A percentile compares a stretch with the other conserved stretches of the same genome.
Conservation (phyloP, 75 land plant genomes). For the Picea glauca region DNA sequence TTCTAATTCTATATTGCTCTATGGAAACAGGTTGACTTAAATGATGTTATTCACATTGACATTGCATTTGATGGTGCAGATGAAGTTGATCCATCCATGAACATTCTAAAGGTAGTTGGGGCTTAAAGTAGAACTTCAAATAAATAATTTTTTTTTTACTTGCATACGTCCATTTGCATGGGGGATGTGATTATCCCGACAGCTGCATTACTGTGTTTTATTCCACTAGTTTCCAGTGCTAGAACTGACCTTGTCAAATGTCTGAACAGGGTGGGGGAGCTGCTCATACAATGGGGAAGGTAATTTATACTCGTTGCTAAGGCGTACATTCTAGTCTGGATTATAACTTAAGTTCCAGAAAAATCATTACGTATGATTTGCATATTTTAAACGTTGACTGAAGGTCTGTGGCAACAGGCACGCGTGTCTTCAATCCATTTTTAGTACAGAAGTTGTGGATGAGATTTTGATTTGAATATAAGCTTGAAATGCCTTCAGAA, state of each 20-base stretch:
- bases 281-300: constrained; percentile 69
- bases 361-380: not conserved
- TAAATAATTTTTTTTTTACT: not conserved
- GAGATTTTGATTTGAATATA: not conserved
- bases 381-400: not conserved
- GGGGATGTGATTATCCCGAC: not conserved
- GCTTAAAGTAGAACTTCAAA: not conserved
- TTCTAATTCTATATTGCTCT: not conserved
- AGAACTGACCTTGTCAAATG: not conserved
- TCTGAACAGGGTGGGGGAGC: constrained; percentile 54
- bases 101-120: constrained; percentile 39
- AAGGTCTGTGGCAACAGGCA: not conserved
- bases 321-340: not conserved
- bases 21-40: constrained; percentile 42
- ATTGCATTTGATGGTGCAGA: constrained; percentile 62
- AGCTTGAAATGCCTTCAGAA: not conserved
- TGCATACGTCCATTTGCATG: not conserved
- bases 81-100: constrained; percentile 60
- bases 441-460: not conserved
- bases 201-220: not conserved
- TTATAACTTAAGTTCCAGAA: not conserved
- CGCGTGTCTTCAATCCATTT: not conserved
- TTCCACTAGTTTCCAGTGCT: not conserved
- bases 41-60: constrained; percentile 58
- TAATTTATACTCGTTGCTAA: constrained; percentile 8